phyloP scores from a whole-genome alignment of 371 early-diverging fungal genomes.

The Actinomortierella wolfii region DNA sequence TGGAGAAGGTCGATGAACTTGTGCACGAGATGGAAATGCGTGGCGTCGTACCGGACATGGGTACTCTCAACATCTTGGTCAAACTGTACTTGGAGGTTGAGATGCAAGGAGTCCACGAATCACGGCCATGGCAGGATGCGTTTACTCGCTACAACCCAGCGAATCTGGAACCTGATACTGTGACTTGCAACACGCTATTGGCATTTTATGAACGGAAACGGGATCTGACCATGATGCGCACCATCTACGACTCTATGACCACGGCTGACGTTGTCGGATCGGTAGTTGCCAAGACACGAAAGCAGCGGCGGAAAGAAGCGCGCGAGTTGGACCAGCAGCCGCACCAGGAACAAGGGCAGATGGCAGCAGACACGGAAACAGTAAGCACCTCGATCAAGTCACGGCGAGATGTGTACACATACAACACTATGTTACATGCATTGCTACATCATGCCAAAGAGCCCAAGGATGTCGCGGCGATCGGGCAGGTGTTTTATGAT shows the following conservation, averaged over 20 bases:
- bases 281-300: background rate
- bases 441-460: slow-evolving; percentile 36
- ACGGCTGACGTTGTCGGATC: background rate
- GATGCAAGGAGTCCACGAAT: slow-evolving; percentile 16
- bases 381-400: too few relatives aligned
- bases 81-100: slow-evolving; percentile 42
- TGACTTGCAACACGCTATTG: slow-evolving; percentile 56
- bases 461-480: slow-evolving; percentile 33
- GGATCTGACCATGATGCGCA: slow-evolving; percentile 31
- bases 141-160: slow-evolving; percentile 36
- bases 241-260: slow-evolving; percentile 34
- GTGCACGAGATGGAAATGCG: slow-evolving; percentile 18
- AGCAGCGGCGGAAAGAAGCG: background rate
- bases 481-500: slow-evolving; percentile 42
- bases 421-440: slow-evolving; percentile 46
- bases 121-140: slow-evolving; percentile 23
- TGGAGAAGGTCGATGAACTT: slow-evolving; percentile 19
- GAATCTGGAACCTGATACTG: slow-evolving; percentile 50
- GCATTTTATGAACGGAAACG: slow-evolving; percentile 49
- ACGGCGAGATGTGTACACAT: slow-evolving; percentile 38
- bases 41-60: slow-evolving; percentile 10
- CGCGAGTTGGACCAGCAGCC: background rate
- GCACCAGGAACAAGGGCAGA: background rate
- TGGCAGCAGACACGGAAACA: background rate
- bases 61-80: slow-evolving; percentile 27